Percentiles rank a stretch among this genome's conserved stretches.
These are phyloP conservation scores for Wilhelminamyces savonicus DNA, from an alignment of 805 yeast genomes.

Conservation along the genomic window DNA sequence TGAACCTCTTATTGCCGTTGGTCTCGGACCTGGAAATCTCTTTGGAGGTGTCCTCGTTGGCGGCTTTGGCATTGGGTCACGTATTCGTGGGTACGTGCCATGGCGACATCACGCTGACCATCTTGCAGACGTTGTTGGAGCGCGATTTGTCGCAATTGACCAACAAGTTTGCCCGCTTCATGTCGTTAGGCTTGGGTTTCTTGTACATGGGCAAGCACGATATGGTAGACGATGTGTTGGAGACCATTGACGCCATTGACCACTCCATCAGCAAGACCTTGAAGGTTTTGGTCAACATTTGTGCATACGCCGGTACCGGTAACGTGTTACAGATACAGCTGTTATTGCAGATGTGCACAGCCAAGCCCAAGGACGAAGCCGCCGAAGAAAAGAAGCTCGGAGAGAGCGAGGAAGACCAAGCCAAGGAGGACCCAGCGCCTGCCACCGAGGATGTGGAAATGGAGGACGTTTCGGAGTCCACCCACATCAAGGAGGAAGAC, in stretches of 20 bases:
- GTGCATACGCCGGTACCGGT: constrained; percentile 97
- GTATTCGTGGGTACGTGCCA: constrained; percentile 93
- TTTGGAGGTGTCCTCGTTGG: constrained; percentile 74
- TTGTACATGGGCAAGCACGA: constrained; percentile 91
- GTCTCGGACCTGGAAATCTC: constrained; percentile 71
- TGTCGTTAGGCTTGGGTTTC: constrained; percentile 88
- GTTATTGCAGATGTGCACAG: constrained; percentile 80
- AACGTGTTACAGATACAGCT: constrained; percentile 93
- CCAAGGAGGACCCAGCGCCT: constrained; percentile 15
- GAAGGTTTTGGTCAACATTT: constrained; percentile 82
- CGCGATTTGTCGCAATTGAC: constrained; percentile 72
- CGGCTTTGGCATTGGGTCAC: constrained; percentile 90
- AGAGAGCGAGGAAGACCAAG: constrained; percentile 33
- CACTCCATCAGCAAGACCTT: constrained; percentile 89
- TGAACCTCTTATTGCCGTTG: constrained; percentile 71
- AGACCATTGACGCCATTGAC: constrained; percentile 89
- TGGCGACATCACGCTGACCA: constrained; percentile 90
- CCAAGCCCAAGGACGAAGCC: constrained; percentile 51
- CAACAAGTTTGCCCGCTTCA: constrained; percentile 81
- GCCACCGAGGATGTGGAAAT: constrained; percentile 26
- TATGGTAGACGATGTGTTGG: constrained; percentile 88
- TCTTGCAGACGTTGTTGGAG: constrained; percentile 84
- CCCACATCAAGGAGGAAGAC: constrained; percentile 6
- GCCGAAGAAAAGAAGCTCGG: constrained; percentile 57
- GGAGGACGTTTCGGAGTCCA: constrained; percentile 13